phyloP scores from a whole-genome alignment of 768 basidiomycete genomes.

The Clitopilus passeckerianus region DNA sequence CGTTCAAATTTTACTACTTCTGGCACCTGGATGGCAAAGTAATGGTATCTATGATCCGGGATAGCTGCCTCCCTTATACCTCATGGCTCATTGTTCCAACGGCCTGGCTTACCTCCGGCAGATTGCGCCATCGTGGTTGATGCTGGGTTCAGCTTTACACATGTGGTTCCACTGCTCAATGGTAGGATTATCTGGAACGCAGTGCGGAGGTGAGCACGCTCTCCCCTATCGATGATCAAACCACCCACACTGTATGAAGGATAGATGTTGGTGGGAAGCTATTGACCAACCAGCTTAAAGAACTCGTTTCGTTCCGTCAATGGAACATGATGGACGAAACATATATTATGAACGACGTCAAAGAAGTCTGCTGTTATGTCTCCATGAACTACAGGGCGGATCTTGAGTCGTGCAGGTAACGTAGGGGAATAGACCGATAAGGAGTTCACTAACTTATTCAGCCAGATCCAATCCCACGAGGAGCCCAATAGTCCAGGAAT shows the following conservation, averaged over 20 bases:
- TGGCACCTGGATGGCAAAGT: neutral
- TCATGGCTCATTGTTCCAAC: conserved; percentile 64
- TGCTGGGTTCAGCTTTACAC: conserved; percentile 92
- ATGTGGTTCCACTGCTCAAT: conserved; percentile 79
- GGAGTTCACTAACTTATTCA: conserved; percentile 12
- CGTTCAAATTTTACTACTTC: conserved; percentile 21
- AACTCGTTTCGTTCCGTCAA: conserved; percentile 89
- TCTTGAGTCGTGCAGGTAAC: conserved; percentile 76
- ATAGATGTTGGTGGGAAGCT: conserved; percentile 96
- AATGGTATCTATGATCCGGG: conserved; percentile 11
- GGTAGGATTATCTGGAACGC: conserved; percentile 74
- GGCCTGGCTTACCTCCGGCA: conserved; percentile 43
- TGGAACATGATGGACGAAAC: conserved; percentile 99
- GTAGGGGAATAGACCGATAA: conserved; percentile 1
- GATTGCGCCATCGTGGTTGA: conserved; percentile 85
- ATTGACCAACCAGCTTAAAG: conserved; percentile 92
- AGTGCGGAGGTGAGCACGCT: conserved; percentile 63
- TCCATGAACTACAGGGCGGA: conserved; percentile 68
- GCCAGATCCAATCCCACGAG: conserved; percentile 46
- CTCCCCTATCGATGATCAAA: conserved; percentile 7
- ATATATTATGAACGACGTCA: conserved; percentile 88
- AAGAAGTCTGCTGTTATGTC: conserved; percentile 88
- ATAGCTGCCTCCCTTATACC: conserved; percentile 79
- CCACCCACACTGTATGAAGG: conserved; percentile 34
- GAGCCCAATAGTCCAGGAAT: conserved; percentile 80